phyloP scores from a whole-genome alignment of 441 rosid species.

The Euphorbia corollata region DNA sequence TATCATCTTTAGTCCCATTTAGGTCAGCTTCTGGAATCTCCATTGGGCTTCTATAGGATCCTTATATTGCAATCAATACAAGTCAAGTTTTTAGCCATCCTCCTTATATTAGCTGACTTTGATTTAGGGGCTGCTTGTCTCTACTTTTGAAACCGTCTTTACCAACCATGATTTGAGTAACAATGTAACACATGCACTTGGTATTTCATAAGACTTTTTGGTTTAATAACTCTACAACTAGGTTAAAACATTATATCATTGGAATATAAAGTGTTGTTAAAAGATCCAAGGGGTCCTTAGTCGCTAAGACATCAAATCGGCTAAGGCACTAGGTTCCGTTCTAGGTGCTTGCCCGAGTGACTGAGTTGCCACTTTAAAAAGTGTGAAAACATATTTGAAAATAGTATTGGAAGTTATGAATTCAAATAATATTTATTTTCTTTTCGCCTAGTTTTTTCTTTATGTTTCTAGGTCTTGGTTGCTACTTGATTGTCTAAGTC shows the following conservation, averaged over 20 bases:
- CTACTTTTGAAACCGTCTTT: background rate
- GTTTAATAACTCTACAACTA: background rate
- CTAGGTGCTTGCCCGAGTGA: background rate
- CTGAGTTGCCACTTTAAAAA: background rate
- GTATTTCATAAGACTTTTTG: background rate
- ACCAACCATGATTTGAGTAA: background rate
- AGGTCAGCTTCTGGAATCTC: background rate
- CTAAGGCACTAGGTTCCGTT: background rate
- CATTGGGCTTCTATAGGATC: background rate
- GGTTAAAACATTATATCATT: background rate
- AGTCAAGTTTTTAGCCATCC: background rate
- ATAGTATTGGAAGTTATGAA: no score
- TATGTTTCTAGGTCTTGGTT: background rate
- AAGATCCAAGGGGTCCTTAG: background rate
- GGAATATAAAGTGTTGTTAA: background rate
- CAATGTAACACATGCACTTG: background rate
- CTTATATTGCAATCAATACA: background rate
- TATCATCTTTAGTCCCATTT: background rate
- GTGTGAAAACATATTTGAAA: no score
- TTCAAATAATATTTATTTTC: no score
- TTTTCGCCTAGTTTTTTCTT: background rate
- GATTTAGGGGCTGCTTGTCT: background rate
- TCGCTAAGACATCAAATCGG: background rate
- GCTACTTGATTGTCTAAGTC: background rate
- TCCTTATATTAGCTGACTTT: background rate